Evolutionary conservation across 805 yeast genomes (phyloP).

Genomic region (Candida boidinii): DNA sequence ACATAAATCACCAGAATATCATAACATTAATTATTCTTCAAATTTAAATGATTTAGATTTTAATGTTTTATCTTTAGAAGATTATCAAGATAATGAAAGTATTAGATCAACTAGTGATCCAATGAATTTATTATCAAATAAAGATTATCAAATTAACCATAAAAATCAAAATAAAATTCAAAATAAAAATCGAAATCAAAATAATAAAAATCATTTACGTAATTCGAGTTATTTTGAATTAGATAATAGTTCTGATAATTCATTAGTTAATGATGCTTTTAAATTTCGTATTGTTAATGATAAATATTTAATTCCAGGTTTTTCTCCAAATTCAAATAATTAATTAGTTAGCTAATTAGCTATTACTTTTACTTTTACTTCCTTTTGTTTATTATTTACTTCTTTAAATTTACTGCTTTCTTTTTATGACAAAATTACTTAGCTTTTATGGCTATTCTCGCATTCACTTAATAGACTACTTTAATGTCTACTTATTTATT

Average conservation of each 20-base stretch:
- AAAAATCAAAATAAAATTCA: not conserved
- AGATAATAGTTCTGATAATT: slow-evolving; percentile 2
- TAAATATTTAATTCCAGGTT: slow-evolving; percentile 10
- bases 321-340: not conserved
- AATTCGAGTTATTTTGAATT: slow-evolving; percentile 1
- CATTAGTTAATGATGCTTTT: slow-evolving; percentile 3
- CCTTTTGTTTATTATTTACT: not conserved
- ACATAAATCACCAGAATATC: not conserved
- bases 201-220: no score
- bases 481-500: no score
- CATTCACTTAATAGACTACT: no score
- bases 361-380: not conserved
- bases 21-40: no score
- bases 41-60: no score
- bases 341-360: not conserved
- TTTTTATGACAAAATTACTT: not conserved
- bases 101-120: not conserved
- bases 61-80: no score
- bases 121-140: not conserved
- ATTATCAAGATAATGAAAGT: not conserved
- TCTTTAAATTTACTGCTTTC: not conserved
- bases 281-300: slow-evolving; percentile 6
- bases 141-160: not conserved
- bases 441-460: no score
- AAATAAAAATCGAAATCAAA: not conserved